Percentiles rank a stretch among this genome's conserved stretches.
phyloP scores from a whole-genome alignment of 2,329 filamentous ascomycete genomes.

The Botrytis elliptica region DNA sequence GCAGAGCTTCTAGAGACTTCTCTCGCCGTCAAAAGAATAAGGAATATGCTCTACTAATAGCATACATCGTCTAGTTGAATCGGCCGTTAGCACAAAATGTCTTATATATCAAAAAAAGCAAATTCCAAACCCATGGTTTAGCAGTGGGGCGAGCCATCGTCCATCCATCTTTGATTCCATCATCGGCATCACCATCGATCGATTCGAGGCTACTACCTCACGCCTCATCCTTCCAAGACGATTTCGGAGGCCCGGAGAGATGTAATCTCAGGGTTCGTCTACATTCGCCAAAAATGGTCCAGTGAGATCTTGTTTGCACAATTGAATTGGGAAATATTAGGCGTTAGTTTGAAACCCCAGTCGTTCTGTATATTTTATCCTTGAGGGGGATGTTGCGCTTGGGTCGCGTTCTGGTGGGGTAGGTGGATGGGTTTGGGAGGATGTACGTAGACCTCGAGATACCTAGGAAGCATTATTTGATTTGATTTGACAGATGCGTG shows the following conservation, averaged over 20 bases:
- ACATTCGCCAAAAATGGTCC: background rate
- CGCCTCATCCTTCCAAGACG: background rate
- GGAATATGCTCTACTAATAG: background rate
- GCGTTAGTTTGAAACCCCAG: background rate
- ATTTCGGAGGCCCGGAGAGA: background rate
- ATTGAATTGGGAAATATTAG: background rate
- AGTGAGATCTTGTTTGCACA: background rate
- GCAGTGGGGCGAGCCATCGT: background rate
- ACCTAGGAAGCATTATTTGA: background rate
- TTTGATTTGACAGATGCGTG: background rate
- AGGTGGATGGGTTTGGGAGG: background rate
- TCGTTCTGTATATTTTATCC: background rate
- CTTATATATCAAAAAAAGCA: background rate
- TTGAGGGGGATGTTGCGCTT: background rate
- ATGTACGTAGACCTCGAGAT: background rate
- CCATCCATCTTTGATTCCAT: background rate
- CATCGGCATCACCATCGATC: background rate
- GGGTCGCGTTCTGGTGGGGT: constrained; percentile 7
- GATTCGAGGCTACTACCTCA: background rate
- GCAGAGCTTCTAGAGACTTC: background rate
- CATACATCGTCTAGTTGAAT: background rate
- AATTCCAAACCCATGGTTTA: background rate
- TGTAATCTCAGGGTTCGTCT: background rate
- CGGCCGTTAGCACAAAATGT: background rate
- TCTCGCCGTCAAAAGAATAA: background rate